Conservation (phyloP, 805 yeast species). For the Zygotorulaspora chibaensis region DNA sequence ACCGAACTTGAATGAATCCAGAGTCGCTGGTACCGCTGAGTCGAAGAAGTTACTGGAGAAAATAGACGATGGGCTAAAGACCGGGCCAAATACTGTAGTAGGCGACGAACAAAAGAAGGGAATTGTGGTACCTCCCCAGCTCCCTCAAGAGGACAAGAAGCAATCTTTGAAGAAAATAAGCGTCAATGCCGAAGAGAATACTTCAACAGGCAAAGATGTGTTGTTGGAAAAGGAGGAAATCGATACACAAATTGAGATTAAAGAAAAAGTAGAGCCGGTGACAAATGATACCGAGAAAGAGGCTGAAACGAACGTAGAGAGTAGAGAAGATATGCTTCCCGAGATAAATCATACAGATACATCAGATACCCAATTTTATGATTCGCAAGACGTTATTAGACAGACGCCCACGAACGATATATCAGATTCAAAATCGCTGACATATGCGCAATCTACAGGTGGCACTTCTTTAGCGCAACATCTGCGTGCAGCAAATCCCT, state of each 20-base stretch:
- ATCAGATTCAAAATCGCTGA: background rate
- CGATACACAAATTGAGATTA: background rate
- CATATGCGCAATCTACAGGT: background rate
- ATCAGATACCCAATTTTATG: constrained; percentile 5
- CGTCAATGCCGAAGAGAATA: too few relatives aligned
- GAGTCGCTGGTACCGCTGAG: background rate
- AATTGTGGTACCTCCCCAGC: too few relatives aligned
- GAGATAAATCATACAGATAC: background rate
- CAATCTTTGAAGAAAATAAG: too few relatives aligned
- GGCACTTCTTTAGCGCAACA: constrained; percentile 43
- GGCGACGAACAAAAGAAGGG: too few relatives aligned
- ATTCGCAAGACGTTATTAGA: constrained; percentile 3
- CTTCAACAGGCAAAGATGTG: background rate
- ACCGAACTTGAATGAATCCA: background rate
- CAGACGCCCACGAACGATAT: background rate
- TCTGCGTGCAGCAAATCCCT: constrained; percentile 39
- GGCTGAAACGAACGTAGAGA: background rate
- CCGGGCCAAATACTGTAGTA: background rate
- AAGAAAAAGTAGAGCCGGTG: background rate
- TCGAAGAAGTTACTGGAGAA: background rate
- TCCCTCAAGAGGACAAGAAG: too few relatives aligned
- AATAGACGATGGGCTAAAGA: background rate
- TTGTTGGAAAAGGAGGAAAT: background rate
- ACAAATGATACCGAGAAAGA: background rate
- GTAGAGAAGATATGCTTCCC: background rate